Percentiles rank a stretch among this genome's conserved stretches.
Conservation (phyloP, 2,329 filamentous ascomycete genomes). For the Cladophialophora yegresii region DNA sequence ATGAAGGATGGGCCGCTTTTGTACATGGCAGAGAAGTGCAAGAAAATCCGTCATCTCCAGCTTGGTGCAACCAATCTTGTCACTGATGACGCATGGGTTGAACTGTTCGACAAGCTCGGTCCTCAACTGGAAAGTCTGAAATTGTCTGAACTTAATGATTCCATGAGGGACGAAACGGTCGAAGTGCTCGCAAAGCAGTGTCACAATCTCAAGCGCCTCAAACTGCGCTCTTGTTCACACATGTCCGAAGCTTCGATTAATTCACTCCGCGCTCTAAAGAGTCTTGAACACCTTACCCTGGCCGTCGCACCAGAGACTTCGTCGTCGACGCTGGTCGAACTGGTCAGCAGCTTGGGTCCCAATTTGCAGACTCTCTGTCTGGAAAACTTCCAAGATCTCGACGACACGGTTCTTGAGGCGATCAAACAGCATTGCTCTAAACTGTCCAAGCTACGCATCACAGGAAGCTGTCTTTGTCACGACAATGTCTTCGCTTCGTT, state of each 20-base stretch:
- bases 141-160: conserved; percentile 79
- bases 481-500: conserved; percentile 72
- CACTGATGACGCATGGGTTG: conserved; percentile 72
- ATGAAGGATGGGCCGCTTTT: conserved; percentile 83
- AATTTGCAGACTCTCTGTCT: conserved; percentile 77
- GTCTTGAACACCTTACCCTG: conserved; percentile 74
- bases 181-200: conserved; percentile 64
- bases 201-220: conserved; percentile 70
- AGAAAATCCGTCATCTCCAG: conserved; percentile 70
- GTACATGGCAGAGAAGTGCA: conserved; percentile 73
- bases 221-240: conserved; percentile 77
- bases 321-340: conserved; percentile 59
- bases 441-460: conserved; percentile 77
- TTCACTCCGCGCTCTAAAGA: conserved; percentile 62
- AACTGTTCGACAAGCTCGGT: conserved; percentile 68
- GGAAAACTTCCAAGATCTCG: conserved; percentile 62
- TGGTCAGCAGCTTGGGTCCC: conserved; percentile 65
- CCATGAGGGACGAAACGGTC: conserved; percentile 73
- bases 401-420: conserved; percentile 68
- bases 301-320: conserved; percentile 60
- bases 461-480: conserved; percentile 72
- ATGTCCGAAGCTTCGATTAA: conserved; percentile 67
- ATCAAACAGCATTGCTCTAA: conserved; percentile 70
- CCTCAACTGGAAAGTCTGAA: conserved; percentile 66
- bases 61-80: conserved; percentile 84